These are phyloP conservation scores for Neofusicoccum sp. DNA, from an alignment of 2,329 filamentous ascomycete genomes.

Conservation along the genomic window DNA sequence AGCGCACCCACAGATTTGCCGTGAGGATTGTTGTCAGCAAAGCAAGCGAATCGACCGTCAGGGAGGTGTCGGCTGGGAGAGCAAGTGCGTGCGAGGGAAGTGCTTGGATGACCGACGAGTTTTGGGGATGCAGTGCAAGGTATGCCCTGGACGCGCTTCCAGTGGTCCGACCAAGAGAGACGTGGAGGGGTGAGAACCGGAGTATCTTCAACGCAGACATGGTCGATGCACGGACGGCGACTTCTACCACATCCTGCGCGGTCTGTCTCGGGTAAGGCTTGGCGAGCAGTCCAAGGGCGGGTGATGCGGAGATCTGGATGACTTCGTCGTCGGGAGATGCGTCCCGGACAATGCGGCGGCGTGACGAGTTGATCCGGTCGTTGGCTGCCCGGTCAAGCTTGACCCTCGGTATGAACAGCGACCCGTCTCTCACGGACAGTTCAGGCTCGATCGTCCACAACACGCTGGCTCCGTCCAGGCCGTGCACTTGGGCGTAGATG, in stretches of 20 bases:
- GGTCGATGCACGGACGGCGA: neutral
- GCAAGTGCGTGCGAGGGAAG: neutral
- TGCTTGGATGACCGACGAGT: no score
- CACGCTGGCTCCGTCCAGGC: neutral
- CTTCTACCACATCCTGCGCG: neutral
- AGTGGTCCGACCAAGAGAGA: no score
- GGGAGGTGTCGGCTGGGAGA: neutral
- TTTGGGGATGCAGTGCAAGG: no score
- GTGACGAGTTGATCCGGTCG: neutral
- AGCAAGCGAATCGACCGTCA: neutral
- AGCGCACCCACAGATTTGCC: neutral
- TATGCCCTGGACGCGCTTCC: no score
- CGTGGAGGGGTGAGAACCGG: no score
- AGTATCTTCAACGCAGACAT: no score
- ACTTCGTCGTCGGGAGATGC: neutral
- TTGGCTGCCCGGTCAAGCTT: neutral
- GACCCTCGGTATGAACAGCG: neutral
- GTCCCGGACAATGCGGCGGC: neutral
- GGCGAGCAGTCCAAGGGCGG: neutral
- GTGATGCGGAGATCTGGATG: neutral
- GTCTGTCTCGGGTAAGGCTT: neutral
- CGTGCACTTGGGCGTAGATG: neutral
- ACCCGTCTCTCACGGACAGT: neutral
- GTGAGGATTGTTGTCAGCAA: neutral
- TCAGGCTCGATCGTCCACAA: slow-evolving; percentile 2